Conservation (phyloP, 1,284 basidiomycete species). For the Tilletiopsis washingtonensis region DNA sequence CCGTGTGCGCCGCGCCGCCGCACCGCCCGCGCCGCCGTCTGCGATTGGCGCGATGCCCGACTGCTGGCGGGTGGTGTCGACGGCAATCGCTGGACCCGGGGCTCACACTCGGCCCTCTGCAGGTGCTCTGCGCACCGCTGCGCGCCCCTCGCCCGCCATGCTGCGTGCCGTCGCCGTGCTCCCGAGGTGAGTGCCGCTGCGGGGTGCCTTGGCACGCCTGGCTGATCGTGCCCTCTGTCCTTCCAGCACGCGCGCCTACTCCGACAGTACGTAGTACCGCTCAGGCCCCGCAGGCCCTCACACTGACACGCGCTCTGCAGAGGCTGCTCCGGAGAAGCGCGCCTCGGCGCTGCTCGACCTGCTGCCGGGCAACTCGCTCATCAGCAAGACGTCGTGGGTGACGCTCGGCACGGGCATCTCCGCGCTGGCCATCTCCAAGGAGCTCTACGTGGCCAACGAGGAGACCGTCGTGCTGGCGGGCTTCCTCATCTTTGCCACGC, state of each 20-base stretch:
- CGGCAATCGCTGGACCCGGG: too few species aligned
- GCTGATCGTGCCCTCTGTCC: neutral
- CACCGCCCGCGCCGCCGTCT: too few species aligned
- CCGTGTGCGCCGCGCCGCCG: too few species aligned
- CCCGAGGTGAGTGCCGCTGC: slow-evolving; percentile 15
- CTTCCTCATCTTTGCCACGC: slow-evolving; percentile 70
- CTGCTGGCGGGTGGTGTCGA: too few species aligned
- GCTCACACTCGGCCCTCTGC: too few species aligned
- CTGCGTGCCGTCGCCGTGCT: slow-evolving; percentile 14
- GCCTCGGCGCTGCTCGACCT: slow-evolving; percentile 85
- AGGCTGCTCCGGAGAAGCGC: slow-evolving; percentile 64
- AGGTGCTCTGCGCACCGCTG: slow-evolving; percentile 6
- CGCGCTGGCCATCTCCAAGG: slow-evolving; percentile 90
- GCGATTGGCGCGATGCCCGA: too few species aligned
- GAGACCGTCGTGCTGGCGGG: slow-evolving; percentile 59
- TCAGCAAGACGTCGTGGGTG: slow-evolving; percentile 86
- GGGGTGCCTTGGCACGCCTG: neutral
- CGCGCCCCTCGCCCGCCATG: slow-evolving; percentile 25
- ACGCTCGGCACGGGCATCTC: slow-evolving; percentile 81
- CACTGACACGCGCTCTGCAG: slow-evolving; percentile 2
- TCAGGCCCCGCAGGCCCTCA: neutral
- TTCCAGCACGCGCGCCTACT: slow-evolving; percentile 27
- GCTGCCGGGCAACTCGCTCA: slow-evolving; percentile 81
- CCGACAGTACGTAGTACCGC: slow-evolving; percentile 22
- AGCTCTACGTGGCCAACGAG: slow-evolving; percentile 96